Percentiles rank a stretch among this genome's conserved stretches.
Conservation (phyloP, 345 rosid species). For the Balakata baccata region DNA sequence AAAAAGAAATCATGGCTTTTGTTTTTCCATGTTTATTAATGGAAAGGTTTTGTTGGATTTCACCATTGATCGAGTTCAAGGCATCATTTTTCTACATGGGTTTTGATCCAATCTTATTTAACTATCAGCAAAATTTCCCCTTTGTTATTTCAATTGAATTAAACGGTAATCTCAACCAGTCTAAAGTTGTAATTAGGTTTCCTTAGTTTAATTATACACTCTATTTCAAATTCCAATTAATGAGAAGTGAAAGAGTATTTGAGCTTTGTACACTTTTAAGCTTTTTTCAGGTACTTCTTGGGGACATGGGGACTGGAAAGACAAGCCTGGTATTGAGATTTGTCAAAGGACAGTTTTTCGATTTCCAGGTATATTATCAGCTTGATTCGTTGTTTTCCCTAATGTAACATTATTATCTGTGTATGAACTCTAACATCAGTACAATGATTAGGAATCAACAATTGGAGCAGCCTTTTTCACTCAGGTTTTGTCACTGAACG, state of each 20-base stretch:
- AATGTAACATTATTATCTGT: not conserved
- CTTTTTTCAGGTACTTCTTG: conserved; percentile 59
- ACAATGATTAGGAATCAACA: conserved; percentile 55
- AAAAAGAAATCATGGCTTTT: no score
- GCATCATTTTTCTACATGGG: not conserved
- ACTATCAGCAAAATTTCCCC: not conserved
- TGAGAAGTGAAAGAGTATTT: not conserved
- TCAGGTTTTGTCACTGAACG: conserved; percentile 63
- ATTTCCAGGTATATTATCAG: conserved; percentile 51
- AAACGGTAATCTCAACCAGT: not conserved
- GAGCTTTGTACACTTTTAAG: not conserved
- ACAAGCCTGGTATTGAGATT: conserved; percentile 74
- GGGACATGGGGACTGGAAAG: conserved; percentile 86
- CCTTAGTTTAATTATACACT: not conserved
- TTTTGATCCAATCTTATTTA: not conserved
- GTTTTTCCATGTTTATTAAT: not conserved
- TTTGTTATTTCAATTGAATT: not conserved
- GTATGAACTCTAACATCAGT: conserved; percentile 16
- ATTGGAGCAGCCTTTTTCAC: conserved; percentile 86
- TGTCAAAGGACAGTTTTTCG: conserved; percentile 68
- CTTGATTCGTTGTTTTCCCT: not conserved
- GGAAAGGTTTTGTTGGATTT: not conserved
- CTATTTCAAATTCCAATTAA: not conserved
- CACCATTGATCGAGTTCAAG: not conserved
- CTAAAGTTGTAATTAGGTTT: not conserved